Evolutionary conservation across 148 eudicot species (phyloP), one percentile per base, ranked within the genome.

Genomic region (Nepenthes gracilis): DNA sequence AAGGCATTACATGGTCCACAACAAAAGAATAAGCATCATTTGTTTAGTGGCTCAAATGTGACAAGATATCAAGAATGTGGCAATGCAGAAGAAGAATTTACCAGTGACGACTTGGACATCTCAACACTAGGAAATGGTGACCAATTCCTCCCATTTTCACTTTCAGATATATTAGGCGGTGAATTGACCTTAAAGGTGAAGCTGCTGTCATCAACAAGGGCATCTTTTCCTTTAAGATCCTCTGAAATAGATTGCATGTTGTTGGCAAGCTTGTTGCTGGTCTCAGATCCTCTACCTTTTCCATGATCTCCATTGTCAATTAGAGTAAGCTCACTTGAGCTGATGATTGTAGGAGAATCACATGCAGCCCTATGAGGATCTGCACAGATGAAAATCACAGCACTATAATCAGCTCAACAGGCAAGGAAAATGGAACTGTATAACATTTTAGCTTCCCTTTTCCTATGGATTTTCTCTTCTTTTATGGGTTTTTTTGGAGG

Each of bases 171-270:
- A 71, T 78, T 80, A 33, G 72, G 81, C 59, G 78, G 55, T 55
- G 82, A 82, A 67, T 61, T 69, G 49, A 82, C 78, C 67, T 84
- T 84, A 65, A 84, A 84, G 49, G 88, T 80, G 71, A 90, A 86
- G 67, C 71, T 81, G 59, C 54, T 76, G 55, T 78, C 87, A 71
- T 76, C 81, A 61, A 54, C 78, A 57, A 68, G 33, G n/a, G 58
- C 60, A 72, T 64, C 82, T 57, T 68, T 70, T 38, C 47, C 69
- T 54, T 71, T 77, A 5, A 43, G 55, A 52, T 60, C 61, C 67
- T 62, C 67, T 35, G 77, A 60, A 37, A 61, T 47, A 33, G 70
- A 36, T 34, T 61, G 72, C 47, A 48, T 56, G n/a, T 49, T 70
- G 52, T 67, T 55, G 38, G 54, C 64, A 60, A 34, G 57, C 47